Percentiles rank a stretch among this genome's conserved stretches.
phyloP scores from a whole-genome alignment of 2,329 filamentous ascomycete species.

The Botryotinia convoluta region DNA sequence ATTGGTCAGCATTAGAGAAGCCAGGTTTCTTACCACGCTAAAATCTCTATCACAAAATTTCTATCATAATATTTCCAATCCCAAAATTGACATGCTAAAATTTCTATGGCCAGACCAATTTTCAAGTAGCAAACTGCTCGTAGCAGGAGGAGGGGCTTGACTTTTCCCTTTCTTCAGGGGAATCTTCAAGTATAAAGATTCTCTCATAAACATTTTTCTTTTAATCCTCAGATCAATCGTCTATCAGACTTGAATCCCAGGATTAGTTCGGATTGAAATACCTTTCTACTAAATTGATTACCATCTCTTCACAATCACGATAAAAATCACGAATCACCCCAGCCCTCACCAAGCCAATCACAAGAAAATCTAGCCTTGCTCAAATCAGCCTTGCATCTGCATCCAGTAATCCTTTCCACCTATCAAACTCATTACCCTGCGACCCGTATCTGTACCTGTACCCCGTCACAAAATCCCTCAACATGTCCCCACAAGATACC shows the following conservation, averaged over 20 bases:
- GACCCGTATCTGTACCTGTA: neutral
- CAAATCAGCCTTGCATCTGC: neutral
- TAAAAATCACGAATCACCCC: neutral
- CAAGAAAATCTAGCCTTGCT: neutral
- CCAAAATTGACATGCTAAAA: no score
- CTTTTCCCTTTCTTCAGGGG: no score
- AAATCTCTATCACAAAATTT: no score
- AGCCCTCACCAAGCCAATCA: neutral
- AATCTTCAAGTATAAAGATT: neutral
- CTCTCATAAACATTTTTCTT: neutral
- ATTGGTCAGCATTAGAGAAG: no score
- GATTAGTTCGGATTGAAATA: neutral
- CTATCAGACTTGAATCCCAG: accelerated
- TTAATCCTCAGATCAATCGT: no score
- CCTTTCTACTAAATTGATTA: neutral
- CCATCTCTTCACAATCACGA: neutral
- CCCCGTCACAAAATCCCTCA: neutral
- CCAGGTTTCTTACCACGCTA: no score
- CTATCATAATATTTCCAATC: no score
- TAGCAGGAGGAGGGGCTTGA: no score
- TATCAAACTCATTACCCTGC: neutral
- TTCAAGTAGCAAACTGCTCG: no score
- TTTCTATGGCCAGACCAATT: no score
- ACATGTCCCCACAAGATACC: neutral
- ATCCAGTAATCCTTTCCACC: neutral